A percentile compares a stretch with the other conserved stretches of the same genome.
Evolutionary conservation across 2,329 filamentous ascomycete species (phyloP).

Genomic region (Aspergillus hortae): DNA sequence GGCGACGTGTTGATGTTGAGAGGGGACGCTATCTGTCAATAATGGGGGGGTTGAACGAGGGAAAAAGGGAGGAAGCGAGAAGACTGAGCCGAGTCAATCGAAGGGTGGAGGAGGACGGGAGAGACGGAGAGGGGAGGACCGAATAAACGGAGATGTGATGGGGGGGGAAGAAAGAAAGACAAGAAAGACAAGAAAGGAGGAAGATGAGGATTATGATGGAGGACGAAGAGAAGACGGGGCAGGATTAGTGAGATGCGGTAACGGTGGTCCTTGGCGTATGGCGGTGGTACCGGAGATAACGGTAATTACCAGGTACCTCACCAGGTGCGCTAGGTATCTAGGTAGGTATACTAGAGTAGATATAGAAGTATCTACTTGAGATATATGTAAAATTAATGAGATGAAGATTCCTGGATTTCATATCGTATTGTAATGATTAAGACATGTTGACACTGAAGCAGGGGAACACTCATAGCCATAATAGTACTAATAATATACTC

Average conservation of each 20-base stretch:
- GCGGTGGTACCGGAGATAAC: too few relatives aligned
- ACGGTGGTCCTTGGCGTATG: not conserved
- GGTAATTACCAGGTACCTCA: too few relatives aligned
- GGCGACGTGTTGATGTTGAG: conserved; percentile 8
- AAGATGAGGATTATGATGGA: conserved; percentile 1
- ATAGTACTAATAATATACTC: too few relatives aligned
- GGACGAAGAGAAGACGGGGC: not conserved
- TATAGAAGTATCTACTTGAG: too few relatives aligned
- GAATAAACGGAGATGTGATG: conserved; percentile 10
- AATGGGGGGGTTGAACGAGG: not conserved
- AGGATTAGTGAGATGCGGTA: not conserved
- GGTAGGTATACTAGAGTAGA: too few relatives aligned
- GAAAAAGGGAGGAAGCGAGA: not conserved
- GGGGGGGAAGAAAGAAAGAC: conserved; percentile 7
- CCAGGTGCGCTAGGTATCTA: too few relatives aligned
- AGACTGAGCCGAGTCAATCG: not conserved
- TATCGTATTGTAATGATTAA: too few relatives aligned
- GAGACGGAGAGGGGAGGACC: conserved; percentile 11
- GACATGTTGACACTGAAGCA: too few relatives aligned
- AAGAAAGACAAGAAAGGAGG: not conserved
- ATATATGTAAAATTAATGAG: too few relatives aligned
- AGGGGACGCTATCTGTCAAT: not conserved
- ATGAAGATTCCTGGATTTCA: too few relatives aligned
- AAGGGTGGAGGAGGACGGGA: not conserved
- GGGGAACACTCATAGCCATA: too few relatives aligned